Percentiles rank a stretch among this genome's conserved stretches.
Conservation (phyloP, 1,284 basidiomycete species). For the Ganoderma leucocontextum region DNA sequence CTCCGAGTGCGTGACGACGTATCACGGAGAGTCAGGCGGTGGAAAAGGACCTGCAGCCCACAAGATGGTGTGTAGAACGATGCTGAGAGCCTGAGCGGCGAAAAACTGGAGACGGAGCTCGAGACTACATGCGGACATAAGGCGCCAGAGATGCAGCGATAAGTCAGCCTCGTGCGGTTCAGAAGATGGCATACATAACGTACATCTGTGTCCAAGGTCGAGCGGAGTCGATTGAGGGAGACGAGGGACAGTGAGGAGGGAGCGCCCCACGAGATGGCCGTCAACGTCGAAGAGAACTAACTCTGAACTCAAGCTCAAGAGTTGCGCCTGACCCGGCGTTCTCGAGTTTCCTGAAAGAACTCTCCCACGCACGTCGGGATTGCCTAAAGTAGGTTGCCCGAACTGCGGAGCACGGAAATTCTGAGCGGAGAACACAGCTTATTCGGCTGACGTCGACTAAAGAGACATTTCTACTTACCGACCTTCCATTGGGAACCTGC, state of each 20-base stretch:
- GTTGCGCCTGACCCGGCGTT: no score
- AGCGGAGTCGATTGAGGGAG: not conserved
- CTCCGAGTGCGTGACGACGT: not conserved
- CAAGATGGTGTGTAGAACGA: not conserved
- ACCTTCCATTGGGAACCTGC: no score
- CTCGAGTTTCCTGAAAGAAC: no score
- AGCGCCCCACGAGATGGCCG: no score
- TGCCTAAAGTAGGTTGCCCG: not conserved
- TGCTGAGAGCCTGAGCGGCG: not conserved
- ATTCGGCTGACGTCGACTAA: no score
- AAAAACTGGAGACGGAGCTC: not conserved
- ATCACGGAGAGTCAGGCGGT: not conserved
- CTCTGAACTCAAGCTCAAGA: no score
- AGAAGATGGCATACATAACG: conserved; percentile 2
- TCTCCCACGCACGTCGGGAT: conserved; percentile 10
- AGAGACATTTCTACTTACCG: no score
- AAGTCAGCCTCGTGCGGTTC: conserved; percentile 7
- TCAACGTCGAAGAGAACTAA: no score
- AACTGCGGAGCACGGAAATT: not conserved
- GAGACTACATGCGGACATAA: not conserved
- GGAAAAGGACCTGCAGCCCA: no score
- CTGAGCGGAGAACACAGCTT: not conserved
- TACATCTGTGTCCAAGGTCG: not conserved
- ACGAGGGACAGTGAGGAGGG: no score
- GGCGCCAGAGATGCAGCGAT: not conserved